Evolutionary conservation across 257 asterid species (phyloP).

Genomic region (Nicotiana tabacum): DNA sequence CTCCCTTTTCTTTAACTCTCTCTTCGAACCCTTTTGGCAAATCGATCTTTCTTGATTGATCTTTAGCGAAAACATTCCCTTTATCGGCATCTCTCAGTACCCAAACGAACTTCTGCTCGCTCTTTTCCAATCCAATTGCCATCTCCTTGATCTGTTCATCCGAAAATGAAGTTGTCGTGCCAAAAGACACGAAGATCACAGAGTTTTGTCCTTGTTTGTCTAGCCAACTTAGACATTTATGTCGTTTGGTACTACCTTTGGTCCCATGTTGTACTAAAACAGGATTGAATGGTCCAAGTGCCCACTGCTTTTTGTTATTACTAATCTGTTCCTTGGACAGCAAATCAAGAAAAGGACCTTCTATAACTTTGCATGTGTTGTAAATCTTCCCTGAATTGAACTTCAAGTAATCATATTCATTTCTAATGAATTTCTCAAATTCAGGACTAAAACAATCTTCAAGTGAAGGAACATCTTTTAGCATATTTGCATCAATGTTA

Average conservation of each 20-base stretch:
- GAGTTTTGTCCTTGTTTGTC: slow-evolving; percentile 31
- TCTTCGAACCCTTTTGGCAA: slow-evolving; percentile 37
- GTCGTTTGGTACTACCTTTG: slow-evolving; percentile 8
- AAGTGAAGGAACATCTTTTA: slow-evolving; percentile 29
- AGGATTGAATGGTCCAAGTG: slow-evolving; percentile 73
- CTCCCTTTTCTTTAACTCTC: slow-evolving; percentile 29
- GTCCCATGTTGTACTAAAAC: slow-evolving; percentile 7
- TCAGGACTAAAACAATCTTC: slow-evolving; percentile 49
- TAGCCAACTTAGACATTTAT: slow-evolving; percentile 44
- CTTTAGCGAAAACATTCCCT: slow-evolving; percentile 6
- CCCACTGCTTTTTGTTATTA: slow-evolving; percentile 48
- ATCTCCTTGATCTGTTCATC: no score
- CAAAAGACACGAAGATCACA: slow-evolving; percentile 26
- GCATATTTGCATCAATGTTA: slow-evolving; percentile 24
- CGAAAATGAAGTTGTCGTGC: no score
- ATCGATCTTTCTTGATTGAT: not conserved
- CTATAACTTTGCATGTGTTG: slow-evolving; percentile 54
- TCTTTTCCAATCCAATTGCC: no score
- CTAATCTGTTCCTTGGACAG: slow-evolving; percentile 26
- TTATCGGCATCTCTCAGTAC: not conserved
- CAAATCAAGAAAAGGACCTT: slow-evolving; percentile 42
- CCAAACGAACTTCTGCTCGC: no score
- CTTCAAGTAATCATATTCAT: slow-evolving; percentile 29
- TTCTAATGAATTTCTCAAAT: slow-evolving; percentile 25
- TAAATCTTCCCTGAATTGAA: slow-evolving; percentile 48